Base-by-base conservation (phyloP, 1,284 basidiomycete genomes). In the Caloboletus firmus region DNA sequence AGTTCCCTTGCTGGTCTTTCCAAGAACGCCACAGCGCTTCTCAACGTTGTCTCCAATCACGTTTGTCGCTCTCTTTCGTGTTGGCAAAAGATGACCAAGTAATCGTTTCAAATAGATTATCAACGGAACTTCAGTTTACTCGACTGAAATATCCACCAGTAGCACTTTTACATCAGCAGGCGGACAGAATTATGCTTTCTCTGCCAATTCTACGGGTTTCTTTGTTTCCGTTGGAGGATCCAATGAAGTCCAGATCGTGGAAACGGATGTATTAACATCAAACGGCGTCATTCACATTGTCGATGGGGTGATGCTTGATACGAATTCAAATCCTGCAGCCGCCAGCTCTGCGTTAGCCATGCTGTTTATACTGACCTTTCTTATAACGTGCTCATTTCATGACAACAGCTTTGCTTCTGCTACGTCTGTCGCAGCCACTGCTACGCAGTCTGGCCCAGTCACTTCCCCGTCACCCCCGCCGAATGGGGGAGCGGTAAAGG, bases 251-350 rank as follows among this genome's bases (percentile, higher is more conserved):
- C 71, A 71, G 58, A 83, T 93, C 62, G 65, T 87, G 24, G 74
- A 76, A 50, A 72, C 82, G 24, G 87, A 93, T 66, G 76, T 91
- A 9, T 74, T 92, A 59, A 70, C 83, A 26, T 67, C 76, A 30
- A 91, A 91, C 61, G 90, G 90, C 54, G 89, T 92, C 24, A 65
- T 90, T 8, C 87, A 92, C 67, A 69, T 88, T 47, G 82, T 91
- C 58, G 80, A 90, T 66, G 61, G 68, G 3, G 84, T 90, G 12
- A 75, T 91, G 44, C 55, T 84, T 45, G 81, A 87, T 69, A 76
- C 78, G 4, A 66, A 74, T 15, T 67, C 65, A 15, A 73, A 90
- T 68, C 50, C 76, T 3, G 60, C 62, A 4, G 82, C 79, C 2
- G 87, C 87, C 1, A 76, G 69, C 36, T 79, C 80, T 54, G 87